A percentile compares a stretch with the other conserved stretches of the same genome.
Evolutionary conservation across 805 yeast genomes (phyloP).

Genomic region (Starmerella powellii): DNA sequence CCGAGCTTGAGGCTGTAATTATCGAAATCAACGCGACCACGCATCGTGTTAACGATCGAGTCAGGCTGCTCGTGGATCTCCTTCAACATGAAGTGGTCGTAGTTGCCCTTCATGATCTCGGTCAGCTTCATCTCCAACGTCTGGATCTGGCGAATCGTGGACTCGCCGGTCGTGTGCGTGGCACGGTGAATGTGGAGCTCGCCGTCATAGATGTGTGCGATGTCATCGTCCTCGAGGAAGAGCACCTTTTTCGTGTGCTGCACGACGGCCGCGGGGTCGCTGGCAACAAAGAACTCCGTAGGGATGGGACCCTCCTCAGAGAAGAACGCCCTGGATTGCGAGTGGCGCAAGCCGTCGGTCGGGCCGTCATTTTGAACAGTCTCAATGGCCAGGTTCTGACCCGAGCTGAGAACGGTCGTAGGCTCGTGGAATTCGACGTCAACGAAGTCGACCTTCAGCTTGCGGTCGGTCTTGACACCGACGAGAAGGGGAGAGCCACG

Average conservation of each 20-base stretch:
- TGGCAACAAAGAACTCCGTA: constrained; percentile 87
- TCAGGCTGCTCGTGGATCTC: constrained; percentile 98
- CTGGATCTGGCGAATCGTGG: constrained; percentile 92
- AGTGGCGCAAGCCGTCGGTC: constrained; percentile 48
- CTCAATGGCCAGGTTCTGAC: constrained; percentile 23
- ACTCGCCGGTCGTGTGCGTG: constrained; percentile 62
- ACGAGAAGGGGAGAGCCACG: constrained; percentile 95
- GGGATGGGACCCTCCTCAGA: constrained; percentile 94
- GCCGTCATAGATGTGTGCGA: constrained; percentile 96
- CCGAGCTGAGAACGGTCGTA: constrained; percentile 18
- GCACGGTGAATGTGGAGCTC: constrained; percentile 97
- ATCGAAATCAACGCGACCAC: constrained; percentile 94
- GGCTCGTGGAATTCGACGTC: constrained; percentile 91
- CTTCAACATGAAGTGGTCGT: constrained; percentile 95
- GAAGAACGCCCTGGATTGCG: constrained; percentile 92
- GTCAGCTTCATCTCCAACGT: constrained; percentile 94
- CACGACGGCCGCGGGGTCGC: constrained; percentile 93
- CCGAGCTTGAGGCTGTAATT: constrained; percentile 69
- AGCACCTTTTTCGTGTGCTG: constrained; percentile 95
- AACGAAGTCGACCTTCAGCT: constrained; percentile 92
- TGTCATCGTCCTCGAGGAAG: constrained; percentile 94
- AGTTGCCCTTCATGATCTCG: constrained; percentile 96
- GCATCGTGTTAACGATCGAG: constrained; percentile 95
- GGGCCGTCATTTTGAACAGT: constrained; percentile 40
- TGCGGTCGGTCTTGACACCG: constrained; percentile 89